These are phyloP conservation scores for Capillidium heterosporum DNA, from an alignment of 371 early-diverging fungal genomes.

Conservation along the genomic window DNA sequence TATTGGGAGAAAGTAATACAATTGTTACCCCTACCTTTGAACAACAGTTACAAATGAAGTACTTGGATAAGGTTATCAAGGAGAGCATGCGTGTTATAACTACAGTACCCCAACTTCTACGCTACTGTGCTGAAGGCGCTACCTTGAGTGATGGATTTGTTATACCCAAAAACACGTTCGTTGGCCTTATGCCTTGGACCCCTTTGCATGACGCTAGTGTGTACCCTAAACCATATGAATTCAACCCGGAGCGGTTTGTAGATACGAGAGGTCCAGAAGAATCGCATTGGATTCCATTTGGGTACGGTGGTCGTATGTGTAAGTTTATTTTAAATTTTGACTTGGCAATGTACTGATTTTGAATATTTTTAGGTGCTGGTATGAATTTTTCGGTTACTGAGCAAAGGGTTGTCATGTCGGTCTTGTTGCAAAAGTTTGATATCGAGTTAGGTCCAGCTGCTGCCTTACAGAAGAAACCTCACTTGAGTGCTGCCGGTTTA, in stretches of 20 bases:
- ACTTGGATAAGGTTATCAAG: background rate
- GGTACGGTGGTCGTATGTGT: background rate
- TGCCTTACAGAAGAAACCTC: no score
- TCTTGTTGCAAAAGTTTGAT: slow-evolving; percentile 7
- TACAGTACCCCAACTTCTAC: background rate
- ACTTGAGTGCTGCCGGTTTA: background rate
- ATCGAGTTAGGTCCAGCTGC: background rate
- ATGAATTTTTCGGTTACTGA: background rate
- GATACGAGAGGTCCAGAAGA: slow-evolving; percentile 3
- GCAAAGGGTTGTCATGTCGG: slow-evolving; percentile 5
- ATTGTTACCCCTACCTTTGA: background rate
- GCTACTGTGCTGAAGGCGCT: background rate
- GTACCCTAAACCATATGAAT: slow-evolving; percentile 19
- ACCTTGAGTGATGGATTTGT: background rate
- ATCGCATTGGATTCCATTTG: background rate
- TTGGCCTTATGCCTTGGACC: background rate
- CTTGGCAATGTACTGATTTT: background rate
- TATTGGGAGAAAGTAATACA: background rate
- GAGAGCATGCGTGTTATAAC: background rate
- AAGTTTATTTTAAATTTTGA: background rate
- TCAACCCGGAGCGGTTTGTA: slow-evolving; percentile 28
- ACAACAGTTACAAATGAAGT: background rate
- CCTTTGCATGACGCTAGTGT: slow-evolving; percentile 13
- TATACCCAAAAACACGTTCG: background rate
- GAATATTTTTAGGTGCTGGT: slow-evolving; percentile 5